Evolutionary conservation across 306 rosid species (phyloP), one percentile per base, ranked within the genome.

Genomic region (Dalbergia oliveri): DNA sequence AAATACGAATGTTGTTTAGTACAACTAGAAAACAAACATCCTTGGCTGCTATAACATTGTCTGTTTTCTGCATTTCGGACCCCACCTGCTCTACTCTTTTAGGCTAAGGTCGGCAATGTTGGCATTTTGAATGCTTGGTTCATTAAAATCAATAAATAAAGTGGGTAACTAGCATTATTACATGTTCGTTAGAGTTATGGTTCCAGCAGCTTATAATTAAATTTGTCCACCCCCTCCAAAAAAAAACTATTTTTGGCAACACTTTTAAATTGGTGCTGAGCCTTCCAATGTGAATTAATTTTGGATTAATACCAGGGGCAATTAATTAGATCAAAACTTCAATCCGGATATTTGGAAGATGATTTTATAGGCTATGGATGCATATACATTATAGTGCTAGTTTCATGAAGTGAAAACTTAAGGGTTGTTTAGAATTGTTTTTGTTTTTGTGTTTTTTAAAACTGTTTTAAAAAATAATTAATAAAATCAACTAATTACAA

Each of bases 21-120:
- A 41, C 33, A 26, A 39, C 87, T 56, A 80, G 6, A 58, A 53
- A 50, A 80, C 72, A 39, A 39, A 0, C 11, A 58, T 11, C 33
- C 53, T 41, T 66, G 34, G 19, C 57, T 45, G 23, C 73, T 44
- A 19, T 45, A 18, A 66, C 34, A 66, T 3, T 3, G 47, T 37
- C 3, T 13, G 6, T 35, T 37, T 8, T 64, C 23, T 66, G 5
- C 34, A 9, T 16, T 41, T 66, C 2, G 69, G 69, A 35, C 34
- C 47, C 69, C 5, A 4, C 26, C 47, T 14, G 21, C 26, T 14
- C 23, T 11, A 9, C 71, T 5, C 13, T 39, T 41, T 3, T 14
- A 43, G 54, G 73, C 34, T 21, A 67, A 43, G 73, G 50, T 66
- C 33, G 72, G 34, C 33, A 41, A 66, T 41, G 23, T 43, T 13